Conservation (phyloP, 1,284 basidiomycete species). For the Cryptococcus sp. region DNA sequence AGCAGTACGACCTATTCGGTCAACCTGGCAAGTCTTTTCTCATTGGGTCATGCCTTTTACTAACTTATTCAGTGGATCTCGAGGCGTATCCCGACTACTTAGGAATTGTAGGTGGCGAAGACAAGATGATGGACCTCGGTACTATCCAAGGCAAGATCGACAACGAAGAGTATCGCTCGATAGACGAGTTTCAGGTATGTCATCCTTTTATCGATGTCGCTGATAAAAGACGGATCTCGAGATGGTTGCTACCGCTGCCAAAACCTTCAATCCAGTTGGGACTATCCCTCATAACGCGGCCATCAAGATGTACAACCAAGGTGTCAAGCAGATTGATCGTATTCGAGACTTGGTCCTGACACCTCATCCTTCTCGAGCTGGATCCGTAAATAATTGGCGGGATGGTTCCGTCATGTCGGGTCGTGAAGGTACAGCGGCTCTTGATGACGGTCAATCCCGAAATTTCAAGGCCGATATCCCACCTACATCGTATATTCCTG, state of each 20-base stretch:
- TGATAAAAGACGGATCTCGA: constrained; percentile 32
- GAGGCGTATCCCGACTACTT: constrained; percentile 45
- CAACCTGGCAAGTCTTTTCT: constrained; percentile 28
- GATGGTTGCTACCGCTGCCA: constrained; percentile 37
- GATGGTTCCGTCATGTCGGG: constrained; percentile 19
- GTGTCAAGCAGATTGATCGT: constrained; percentile 44
- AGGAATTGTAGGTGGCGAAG: constrained; percentile 42
- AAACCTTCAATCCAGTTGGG: constrained; percentile 41
- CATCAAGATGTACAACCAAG: constrained; percentile 30
- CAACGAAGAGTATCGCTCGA: constrained; percentile 30
- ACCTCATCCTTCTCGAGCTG: constrained; percentile 36
- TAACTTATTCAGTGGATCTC: constrained; percentile 23
- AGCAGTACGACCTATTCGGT: constrained; percentile 43
- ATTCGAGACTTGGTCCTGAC: constrained; percentile 35
- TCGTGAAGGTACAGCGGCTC: constrained; percentile 17
- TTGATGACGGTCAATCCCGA: constrained; percentile 5
- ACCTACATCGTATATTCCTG: constrained; percentile 34
- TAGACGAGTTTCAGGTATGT: constrained; percentile 43
- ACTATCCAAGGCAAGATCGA: constrained; percentile 48
- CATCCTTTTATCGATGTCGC: neutral
- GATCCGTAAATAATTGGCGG: constrained; percentile 17
- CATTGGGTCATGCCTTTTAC: neutral
- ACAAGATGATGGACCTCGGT: constrained; percentile 47
- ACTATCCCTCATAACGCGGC: constrained; percentile 40
- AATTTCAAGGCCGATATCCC: constrained; percentile 6